A percentile compares a stretch with the other conserved stretches of the same genome.
These are phyloP conservation scores for Gracilariopsis chorda DNA, from an alignment of 23 red algal genomes.

Conservation along the genomic window DNA sequence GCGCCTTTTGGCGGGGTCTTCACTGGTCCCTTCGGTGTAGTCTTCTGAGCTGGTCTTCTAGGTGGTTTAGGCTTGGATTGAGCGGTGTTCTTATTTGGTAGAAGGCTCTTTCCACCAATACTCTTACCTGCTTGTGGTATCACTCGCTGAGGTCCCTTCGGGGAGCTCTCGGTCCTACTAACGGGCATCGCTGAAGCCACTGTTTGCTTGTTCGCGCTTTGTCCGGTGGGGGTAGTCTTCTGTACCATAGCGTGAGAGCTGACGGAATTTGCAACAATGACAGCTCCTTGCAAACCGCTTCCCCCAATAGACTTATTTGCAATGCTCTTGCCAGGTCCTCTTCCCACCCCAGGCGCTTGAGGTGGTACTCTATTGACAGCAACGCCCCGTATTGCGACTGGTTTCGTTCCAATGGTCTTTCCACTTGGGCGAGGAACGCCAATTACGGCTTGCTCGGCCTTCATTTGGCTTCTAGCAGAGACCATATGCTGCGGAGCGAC, in stretches of 20 bases:
- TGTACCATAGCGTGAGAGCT: neutral
- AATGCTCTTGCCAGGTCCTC: neutral
- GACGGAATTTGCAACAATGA: neutral
- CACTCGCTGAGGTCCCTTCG: neutral
- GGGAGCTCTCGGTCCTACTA: neutral
- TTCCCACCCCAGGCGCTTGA: neutral
- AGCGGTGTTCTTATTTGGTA: constrained; percentile 1
- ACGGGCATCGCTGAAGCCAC: neutral
- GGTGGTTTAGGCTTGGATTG: constrained; percentile 12
- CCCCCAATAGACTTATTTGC: neutral
- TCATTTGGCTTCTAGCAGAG: neutral
- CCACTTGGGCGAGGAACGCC: neutral
- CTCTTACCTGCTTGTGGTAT: constrained; percentile 10
- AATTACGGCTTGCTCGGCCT: neutral
- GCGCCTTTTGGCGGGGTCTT: constrained; percentile 9
- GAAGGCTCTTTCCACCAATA: constrained; percentile 36
- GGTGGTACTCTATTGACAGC: neutral
- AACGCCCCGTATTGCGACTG: neutral
- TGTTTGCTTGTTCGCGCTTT: neutral
- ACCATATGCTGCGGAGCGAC: neutral
- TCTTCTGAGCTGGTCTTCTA: constrained; percentile 16
- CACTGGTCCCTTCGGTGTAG: neutral
- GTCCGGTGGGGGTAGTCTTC: neutral
- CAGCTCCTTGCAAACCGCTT: neutral
- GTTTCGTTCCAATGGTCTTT: neutral